These are phyloP conservation scores for Lasiosphaeria miniovina DNA, from an alignment of 495 filamentous ascomycete genomes.

Conservation along the genomic window DNA sequence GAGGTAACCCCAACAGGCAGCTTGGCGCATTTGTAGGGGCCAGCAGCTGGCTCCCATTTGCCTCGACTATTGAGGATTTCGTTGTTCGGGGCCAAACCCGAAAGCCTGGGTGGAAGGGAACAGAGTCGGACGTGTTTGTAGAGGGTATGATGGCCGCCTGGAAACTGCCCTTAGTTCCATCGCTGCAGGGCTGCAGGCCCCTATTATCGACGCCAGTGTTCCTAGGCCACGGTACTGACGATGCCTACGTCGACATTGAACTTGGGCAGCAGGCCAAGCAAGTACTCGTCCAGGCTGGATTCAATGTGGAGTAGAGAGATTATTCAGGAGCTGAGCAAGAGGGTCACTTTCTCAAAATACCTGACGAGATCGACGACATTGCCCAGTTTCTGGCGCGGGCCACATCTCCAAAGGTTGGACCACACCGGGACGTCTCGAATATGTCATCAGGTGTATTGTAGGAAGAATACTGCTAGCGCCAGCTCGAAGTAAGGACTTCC, in stretches of 20 bases:
- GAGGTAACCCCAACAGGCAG: conserved; percentile 3
- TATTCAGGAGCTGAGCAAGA: conserved; percentile 20
- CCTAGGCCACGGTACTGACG: conserved; percentile 19
- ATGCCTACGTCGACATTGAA: conserved; percentile 18
- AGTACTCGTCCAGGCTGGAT: conserved; percentile 14
- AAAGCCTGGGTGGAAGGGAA: not conserved
- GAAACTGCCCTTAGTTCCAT: not conserved
- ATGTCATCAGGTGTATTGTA: not conserved
- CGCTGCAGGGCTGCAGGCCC: not conserved
- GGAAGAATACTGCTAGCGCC: not conserved
- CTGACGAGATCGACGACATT: conserved; percentile 26
- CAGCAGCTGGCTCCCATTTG: conserved; percentile 53
- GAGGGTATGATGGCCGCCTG: not conserved
- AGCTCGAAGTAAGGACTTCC: no score
- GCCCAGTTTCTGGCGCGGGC: conserved; percentile 13
- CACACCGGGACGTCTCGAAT: not conserved
- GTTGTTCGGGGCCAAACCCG: not conserved
- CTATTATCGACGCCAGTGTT: conserved; percentile 13
- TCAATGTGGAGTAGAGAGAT: conserved; percentile 19
- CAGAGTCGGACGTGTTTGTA: not conserved
- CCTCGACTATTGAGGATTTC: conserved; percentile 8
- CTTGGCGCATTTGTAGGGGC: conserved; percentile 46
- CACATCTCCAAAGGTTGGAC: not conserved
- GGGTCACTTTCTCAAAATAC: conserved; percentile 26
- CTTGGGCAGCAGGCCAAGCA: conserved; percentile 13